Base-by-base conservation (phyloP, 2,329 filamentous ascomycete species). In the Chaetomium strumarium region DNA sequence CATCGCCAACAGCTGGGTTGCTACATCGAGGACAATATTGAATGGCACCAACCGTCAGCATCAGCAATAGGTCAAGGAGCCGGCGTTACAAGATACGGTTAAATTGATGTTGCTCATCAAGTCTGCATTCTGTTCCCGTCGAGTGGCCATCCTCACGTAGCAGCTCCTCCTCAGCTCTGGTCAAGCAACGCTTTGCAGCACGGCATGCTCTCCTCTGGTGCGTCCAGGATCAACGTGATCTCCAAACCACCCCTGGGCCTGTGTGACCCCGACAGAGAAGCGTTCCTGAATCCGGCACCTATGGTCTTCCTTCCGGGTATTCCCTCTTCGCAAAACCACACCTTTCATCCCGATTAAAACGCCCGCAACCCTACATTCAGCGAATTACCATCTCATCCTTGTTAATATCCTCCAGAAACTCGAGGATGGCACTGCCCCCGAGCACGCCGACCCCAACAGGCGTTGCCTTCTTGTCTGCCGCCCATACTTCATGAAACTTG, bases 401-500 rank as follows among this genome's bases (percentile, higher is more conserved):
- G 61, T 90, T 85, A 61, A 93, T 86, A 3, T 88, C 88, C 66
- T 95, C 85, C 51, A 90, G 72, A 17, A 82, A 82, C 66, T 96
- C 90, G 31, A 96, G 75, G 58, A 96, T 95, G 66, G 87, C 84
- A 69, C 90, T 95, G 5, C 90, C 88, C 12, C 87, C 88, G 20
- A 96, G 72, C 57, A 88, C 73, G 2, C 87, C 83, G 39, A 72
- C 74, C 13, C 76, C 74, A 10, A 70, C 68, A 19, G 73, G 68
- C 17, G 75, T 79, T 9, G 73, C 71, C 63, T 79, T 84, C 60
- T 72, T 75, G 38, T 77, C 73, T 2, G 80, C 79, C n/a, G 79
- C 78, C 93, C 91, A 97, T 11, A 99, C 83, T 71, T 97, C 91
- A 68, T 97, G 90, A 63, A 97, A 97, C 66, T 93, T 93, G 68